These are phyloP conservation scores for Pachysandra terminalis DNA, from an alignment of 164 flowering plant species.

Conservation along the genomic window DNA sequence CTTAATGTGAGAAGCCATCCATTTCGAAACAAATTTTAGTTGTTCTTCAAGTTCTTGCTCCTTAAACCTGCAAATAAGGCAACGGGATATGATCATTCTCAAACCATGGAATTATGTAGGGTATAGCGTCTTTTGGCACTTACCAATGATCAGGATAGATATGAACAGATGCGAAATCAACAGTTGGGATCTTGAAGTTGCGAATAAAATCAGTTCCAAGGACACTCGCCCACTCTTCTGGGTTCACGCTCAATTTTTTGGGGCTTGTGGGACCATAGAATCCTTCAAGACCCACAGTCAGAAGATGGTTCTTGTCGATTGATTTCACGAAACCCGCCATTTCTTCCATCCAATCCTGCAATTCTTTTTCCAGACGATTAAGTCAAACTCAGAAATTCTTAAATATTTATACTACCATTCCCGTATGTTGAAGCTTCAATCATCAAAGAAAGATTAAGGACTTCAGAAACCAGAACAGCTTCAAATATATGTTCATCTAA, in stretches of 20 bases:
- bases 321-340: constrained; percentile 80
- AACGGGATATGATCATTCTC: background rate
- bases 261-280: constrained; percentile 80
- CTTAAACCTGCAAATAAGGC: constrained; percentile 39
- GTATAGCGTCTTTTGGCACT: constrained; percentile 11
- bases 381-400: constrained; percentile 12
- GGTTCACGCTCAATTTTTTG: constrained; percentile 55
- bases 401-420: background rate
- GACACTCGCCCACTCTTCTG: constrained; percentile 64
- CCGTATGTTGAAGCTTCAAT: background rate
- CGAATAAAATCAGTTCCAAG: constrained; percentile 84
- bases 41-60: constrained; percentile 45
- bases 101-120: background rate
- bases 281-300: constrained; percentile 87
- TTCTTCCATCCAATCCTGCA: constrained; percentile 92
- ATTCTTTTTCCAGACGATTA: constrained; percentile 14
- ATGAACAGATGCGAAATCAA: constrained; percentile 90
- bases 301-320: constrained; percentile 73
- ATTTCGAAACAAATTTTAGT: constrained; percentile 52
- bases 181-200: constrained; percentile 48
- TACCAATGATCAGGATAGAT: constrained; percentile 92
- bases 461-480: background rate
- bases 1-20: constrained; percentile 77
- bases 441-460: background rate
- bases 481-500: background rate